A percentile compares a stretch with the other conserved stretches of the same genome.
Evolutionary conservation across 495 filamentous ascomycete species (phyloP).

Genomic region (Chaetomium fimeti): DNA sequence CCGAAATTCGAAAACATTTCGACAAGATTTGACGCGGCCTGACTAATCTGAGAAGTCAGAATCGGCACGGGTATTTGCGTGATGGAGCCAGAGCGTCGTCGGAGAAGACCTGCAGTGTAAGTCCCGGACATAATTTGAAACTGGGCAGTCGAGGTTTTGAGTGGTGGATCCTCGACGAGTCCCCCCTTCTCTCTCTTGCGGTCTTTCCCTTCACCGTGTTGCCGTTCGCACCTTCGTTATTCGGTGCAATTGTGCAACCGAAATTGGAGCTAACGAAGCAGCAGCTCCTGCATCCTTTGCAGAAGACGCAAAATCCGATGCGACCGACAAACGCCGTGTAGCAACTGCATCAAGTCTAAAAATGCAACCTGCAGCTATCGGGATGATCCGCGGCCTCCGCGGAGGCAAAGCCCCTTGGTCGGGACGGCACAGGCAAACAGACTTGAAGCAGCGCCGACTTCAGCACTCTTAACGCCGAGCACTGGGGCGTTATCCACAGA

Average conservation of each 20-base stretch:
- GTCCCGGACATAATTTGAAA: neutral
- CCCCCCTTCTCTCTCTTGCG: too few relatives aligned
- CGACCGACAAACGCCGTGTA: conserved; percentile 40
- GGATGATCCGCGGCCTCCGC: conserved; percentile 2
- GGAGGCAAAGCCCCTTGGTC: neutral
- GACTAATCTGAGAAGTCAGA: neutral
- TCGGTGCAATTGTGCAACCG: conserved; percentile 5
- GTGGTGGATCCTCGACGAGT: neutral
- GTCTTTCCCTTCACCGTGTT: neutral
- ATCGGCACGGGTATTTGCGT: neutral
- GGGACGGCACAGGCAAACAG: neutral
- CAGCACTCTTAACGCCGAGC: conserved; percentile 10
- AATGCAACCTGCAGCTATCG: conserved; percentile 45
- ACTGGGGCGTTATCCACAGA: neutral
- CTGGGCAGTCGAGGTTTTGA: neutral
- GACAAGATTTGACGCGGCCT: neutral
- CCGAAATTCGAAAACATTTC: neutral
- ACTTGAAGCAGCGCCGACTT: too few relatives aligned
- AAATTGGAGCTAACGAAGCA: neutral
- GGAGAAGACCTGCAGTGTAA: conserved; percentile 23
- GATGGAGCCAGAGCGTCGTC: conserved; percentile 15
- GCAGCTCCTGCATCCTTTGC: conserved; percentile 38
- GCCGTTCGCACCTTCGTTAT: neutral
- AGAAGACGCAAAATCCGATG: conserved; percentile 41
- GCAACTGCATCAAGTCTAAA: conserved; percentile 50